Evolutionary conservation across 2,329 filamentous ascomycete genomes (phyloP), one percentile per base, ranked within the genome.

Genomic region (Verticillium klebahnii): DNA sequence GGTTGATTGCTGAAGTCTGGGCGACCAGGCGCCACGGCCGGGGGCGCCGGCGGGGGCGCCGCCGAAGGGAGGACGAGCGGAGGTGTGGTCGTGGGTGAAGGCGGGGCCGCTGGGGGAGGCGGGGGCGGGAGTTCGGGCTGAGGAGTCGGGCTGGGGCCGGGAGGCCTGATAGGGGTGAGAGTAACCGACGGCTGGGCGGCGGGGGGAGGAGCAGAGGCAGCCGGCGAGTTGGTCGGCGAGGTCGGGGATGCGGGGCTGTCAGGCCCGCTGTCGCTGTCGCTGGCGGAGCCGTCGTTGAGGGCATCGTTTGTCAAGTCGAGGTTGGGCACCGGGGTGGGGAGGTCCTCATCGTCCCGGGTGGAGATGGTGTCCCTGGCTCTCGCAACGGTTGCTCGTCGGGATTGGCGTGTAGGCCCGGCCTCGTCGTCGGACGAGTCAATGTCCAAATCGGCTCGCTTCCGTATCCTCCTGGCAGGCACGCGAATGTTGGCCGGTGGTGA

Each of bases 221-320:
- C 63, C 14, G 63, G 63, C 37, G 62, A 31, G 57, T 7, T 56
- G 17, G 19, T 59, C 25, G 23, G 61, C 39, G 34, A 61, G 32
- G 40, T 56, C 23, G 14, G 37, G 1, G 55, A 54, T 37, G 59
- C 32, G 40, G 62, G 57, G 17, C 37, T 58, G 14, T 62, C 60
- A 25, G 62, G 63, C 37, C 64, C 57, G 37, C 57, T 58, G 23
- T 58, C 63, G 57, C 63, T 64, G 40, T 62, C 63, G 59, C 63
- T 64, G 40, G 58, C 45, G 4, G 62, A 65, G 7, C 62, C 50
- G 12, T 65, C 60, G 23, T 56, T 34, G 8, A 59, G 40, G 11
- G 50, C 52, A 17, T 65, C 59, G 31, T 37, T 36, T 4, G 29
- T 19, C 31, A 56, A 45, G 40, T 31, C 25, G n/a, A 52, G 11